Evolutionary conservation across 2,329 filamentous ascomycete species (phyloP).

Genomic region (Coleophoma cylindrospora): DNA sequence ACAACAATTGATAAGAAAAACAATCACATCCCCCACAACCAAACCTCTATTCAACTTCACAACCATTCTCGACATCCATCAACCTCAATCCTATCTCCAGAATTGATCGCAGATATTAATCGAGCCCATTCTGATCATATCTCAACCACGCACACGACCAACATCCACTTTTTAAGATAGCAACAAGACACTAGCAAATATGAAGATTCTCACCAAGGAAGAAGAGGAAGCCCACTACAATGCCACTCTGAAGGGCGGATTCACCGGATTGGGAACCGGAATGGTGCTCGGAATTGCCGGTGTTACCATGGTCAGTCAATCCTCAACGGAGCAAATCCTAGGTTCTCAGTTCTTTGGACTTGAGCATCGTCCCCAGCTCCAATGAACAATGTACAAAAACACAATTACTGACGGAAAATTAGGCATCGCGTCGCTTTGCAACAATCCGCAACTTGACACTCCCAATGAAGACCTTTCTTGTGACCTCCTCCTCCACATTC

Average conservation of each 20-base stretch:
- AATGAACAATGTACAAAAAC: not conserved
- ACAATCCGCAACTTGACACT: conserved; percentile 76
- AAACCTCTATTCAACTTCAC: no score
- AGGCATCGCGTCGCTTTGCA: conserved; percentile 57
- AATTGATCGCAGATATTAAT: not conserved
- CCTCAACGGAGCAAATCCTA: not conserved
- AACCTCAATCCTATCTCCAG: no score
- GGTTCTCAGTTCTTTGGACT: no score
- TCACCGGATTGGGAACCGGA: conserved; percentile 67
- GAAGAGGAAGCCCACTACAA: conserved; percentile 84
- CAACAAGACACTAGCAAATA: conserved; percentile 31
- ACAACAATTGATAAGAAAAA: no score
- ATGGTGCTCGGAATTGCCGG: conserved; percentile 61
- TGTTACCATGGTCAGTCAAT: conserved; percentile 48
- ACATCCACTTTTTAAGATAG: not conserved
- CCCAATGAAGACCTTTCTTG: conserved; percentile 88
- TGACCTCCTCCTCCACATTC: conserved; percentile 78
- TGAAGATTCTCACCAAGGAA: conserved; percentile 96
- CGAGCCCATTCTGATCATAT: not conserved
- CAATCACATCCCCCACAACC: no score
- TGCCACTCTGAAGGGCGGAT: conserved; percentile 73
- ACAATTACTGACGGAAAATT: not conserved
- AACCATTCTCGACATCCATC: no score
- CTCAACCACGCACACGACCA: not conserved
- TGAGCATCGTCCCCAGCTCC: no score